These are phyloP conservation scores for Fusarium verticillioides DNA, from an alignment of 2,329 filamentous ascomycete genomes.

Conservation along the genomic window DNA sequence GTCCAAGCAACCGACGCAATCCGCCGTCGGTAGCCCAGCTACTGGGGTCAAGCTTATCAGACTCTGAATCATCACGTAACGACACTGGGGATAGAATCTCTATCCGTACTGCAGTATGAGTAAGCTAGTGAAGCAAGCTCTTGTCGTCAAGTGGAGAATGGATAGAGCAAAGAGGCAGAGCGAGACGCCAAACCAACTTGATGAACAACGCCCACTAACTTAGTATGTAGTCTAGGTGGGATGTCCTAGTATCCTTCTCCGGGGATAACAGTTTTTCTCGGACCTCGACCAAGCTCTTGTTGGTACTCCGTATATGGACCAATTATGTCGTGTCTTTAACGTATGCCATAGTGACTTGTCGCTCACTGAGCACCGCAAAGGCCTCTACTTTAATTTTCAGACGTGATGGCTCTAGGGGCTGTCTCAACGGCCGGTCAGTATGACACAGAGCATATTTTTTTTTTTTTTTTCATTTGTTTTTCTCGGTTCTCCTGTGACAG, in stretches of 20 bases:
- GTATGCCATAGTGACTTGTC: background rate
- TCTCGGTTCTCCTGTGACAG: too few species aligned
- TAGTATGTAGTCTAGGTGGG: too few species aligned
- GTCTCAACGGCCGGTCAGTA: background rate
- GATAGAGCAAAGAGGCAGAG: too few species aligned
- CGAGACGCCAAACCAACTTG: too few species aligned
- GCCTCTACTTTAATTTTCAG: background rate
- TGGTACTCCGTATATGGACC: background rate
- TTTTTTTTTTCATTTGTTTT: too few species aligned
- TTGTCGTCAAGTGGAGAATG: background rate
- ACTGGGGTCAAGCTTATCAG: slow-evolving; percentile 6
- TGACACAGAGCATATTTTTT: background rate
- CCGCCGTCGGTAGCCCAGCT: background rate
- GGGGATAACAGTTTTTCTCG: background rate
- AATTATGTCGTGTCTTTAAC: background rate
- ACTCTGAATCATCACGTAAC: slow-evolving; percentile 23
- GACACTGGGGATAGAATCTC: slow-evolving; percentile 7
- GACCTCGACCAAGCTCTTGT: background rate
- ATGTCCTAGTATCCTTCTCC: too few species aligned
- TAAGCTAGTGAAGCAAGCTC: slow-evolving; percentile 26
- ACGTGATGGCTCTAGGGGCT: background rate
- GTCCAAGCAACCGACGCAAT: background rate
- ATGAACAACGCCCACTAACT: too few species aligned
- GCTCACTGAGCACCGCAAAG: background rate
- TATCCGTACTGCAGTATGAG: background rate